phyloP scores from a whole-genome alignment of 306 rosid genomes.

The Rosa rugosa region DNA sequence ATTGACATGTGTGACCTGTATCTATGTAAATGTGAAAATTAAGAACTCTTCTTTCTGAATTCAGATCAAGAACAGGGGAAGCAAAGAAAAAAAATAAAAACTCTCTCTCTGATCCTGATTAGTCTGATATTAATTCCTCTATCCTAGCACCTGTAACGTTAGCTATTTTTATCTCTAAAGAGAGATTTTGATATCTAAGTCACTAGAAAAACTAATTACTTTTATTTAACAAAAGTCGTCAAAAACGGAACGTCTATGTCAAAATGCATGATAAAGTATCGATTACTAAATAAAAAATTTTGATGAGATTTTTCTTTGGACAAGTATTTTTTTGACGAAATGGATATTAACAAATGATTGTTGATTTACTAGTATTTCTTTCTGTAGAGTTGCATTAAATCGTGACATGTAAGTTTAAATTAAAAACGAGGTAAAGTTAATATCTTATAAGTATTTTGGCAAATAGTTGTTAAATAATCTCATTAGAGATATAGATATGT shows the following conservation, averaged over 20 bases:
- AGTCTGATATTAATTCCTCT: background rate
- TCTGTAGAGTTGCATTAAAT: background rate
- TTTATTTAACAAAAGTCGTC: constrained; percentile 24
- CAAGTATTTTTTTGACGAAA: background rate
- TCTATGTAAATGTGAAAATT: constrained; percentile 31
- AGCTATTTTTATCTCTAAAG: constrained; percentile 5
- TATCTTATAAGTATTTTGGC: background rate
- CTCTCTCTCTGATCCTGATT: background rate
- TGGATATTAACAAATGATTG: background rate
- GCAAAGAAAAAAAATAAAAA: background rate
- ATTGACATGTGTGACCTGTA: constrained; percentile 43
- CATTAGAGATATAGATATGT: no score
- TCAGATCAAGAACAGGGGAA: background rate
- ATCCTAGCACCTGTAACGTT: background rate
- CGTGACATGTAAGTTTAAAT: background rate
- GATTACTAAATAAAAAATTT: background rate
- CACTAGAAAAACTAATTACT: background rate
- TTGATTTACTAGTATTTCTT: background rate
- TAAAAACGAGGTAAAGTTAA: background rate
- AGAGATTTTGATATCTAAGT: background rate
- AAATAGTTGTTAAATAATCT: no score
- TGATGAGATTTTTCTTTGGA: no score
- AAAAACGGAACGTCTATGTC: background rate
- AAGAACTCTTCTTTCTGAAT: constrained; percentile 18
- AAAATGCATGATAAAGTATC: background rate